A percentile compares a stretch with the other conserved stretches of the same genome.
phyloP scores from a whole-genome alignment of 345 rosid species.

The Eucalyptus caleyi region DNA sequence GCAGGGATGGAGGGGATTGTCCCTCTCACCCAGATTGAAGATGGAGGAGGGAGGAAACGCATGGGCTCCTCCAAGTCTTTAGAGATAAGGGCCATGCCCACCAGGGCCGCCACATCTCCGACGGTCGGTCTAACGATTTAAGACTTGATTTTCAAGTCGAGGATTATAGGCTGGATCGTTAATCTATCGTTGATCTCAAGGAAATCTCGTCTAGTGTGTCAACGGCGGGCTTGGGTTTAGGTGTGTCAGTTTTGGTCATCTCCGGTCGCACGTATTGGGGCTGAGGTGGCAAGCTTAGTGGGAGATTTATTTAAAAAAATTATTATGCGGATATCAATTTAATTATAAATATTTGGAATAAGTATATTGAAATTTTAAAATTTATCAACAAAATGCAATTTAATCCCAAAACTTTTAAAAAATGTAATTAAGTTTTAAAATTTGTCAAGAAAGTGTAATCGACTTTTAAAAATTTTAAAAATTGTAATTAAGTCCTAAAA shows the following conservation, averaged over 20 bases:
- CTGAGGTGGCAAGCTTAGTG: too few relatives aligned
- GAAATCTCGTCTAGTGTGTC: neutral
- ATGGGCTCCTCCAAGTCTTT: neutral
- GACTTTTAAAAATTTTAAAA: accelerated
- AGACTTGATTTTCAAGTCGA: neutral
- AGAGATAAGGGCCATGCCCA: neutral
- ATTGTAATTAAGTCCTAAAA: too few relatives aligned
- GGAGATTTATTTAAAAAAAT: neutral
- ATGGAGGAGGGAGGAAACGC: neutral
- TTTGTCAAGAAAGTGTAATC: too few relatives aligned
- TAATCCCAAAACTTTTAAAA: accelerated
- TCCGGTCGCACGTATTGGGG: neutral
- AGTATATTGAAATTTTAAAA: accelerated
- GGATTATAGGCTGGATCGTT: neutral
- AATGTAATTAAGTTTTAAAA: accelerated
- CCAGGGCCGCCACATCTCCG: neutral
- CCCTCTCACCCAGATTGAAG: neutral
- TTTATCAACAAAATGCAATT: too few relatives aligned
- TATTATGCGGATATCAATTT: accelerated
- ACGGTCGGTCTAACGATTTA: neutral
- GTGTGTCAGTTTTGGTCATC: neutral
- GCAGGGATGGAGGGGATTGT: neutral
- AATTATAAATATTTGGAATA: neutral
- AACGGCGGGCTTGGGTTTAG: neutral
- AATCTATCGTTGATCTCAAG: neutral